phyloP scores from a whole-genome alignment of 768 basidiomycete genomes.

The Lepiota subincarnata region DNA sequence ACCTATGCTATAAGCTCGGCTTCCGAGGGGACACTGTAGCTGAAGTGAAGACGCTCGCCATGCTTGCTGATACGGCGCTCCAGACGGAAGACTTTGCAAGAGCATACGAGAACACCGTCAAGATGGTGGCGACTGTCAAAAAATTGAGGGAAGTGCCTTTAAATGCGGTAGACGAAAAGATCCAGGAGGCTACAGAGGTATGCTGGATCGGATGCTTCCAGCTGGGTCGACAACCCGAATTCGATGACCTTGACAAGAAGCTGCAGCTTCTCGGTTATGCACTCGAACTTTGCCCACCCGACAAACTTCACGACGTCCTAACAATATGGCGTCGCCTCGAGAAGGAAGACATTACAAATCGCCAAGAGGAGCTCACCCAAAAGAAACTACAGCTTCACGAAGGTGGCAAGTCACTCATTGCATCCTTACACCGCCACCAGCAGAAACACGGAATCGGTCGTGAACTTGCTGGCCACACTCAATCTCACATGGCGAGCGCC shows the following conservation, averaged over 20 bases:
- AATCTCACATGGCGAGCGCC: slow-evolving; percentile 10
- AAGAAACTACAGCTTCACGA: slow-evolving; percentile 11
- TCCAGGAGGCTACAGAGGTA: slow-evolving; percentile 67
- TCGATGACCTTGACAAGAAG: slow-evolving; percentile 61
- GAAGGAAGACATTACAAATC: slow-evolving; percentile 51
- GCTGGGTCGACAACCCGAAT: slow-evolving; percentile 80
- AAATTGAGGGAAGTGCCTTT: slow-evolving; percentile 35
- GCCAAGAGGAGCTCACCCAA: slow-evolving; percentile 34
- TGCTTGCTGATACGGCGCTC: slow-evolving; percentile 87
- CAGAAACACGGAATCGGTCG: slow-evolving; percentile 11
- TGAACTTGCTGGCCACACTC: slow-evolving; percentile 8
- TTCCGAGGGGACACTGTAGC: slow-evolving; percentile 69
- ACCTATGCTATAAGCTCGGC: slow-evolving; percentile 86
- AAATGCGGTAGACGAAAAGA: slow-evolving; percentile 31
- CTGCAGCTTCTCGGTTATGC: slow-evolving; percentile 74
- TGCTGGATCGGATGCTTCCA: slow-evolving; percentile 91
- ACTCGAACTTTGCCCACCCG: slow-evolving; percentile 81
- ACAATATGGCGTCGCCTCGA: slow-evolving; percentile 73
- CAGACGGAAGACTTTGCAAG: slow-evolving; percentile 74
- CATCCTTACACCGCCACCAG: slow-evolving; percentile 6
- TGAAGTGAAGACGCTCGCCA: slow-evolving; percentile 78
- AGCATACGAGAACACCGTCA: slow-evolving; percentile 67
- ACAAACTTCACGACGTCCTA: slow-evolving; percentile 75
- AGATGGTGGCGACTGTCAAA: slow-evolving; percentile 65
- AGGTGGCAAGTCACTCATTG: slow-evolving; percentile 5